Conservation (phyloP, 805 yeast species). For the Soucietia sequanensis region DNA sequence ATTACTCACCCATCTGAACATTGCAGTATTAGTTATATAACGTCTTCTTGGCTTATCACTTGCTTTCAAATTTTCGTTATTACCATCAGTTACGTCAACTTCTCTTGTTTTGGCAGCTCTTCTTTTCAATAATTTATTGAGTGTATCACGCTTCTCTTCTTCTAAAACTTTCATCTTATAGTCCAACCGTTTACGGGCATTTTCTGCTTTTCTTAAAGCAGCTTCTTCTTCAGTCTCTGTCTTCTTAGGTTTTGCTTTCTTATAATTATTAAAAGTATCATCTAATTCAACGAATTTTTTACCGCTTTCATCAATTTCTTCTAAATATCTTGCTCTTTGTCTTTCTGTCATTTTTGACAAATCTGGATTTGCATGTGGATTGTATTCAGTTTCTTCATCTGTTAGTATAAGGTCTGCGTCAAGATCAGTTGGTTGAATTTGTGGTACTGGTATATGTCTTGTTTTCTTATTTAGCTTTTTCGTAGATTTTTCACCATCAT, state of each 20-base stretch:
- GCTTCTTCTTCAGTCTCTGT: constrained; percentile 80
- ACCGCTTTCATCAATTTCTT: constrained; percentile 13
- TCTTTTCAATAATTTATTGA: constrained; percentile 80
- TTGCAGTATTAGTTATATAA: constrained; percentile 42
- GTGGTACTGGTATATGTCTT: constrained; percentile 10
- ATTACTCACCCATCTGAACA: constrained; percentile 40
- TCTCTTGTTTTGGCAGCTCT: constrained; percentile 73
- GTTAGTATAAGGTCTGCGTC: constrained; percentile 36
- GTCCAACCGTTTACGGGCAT: constrained; percentile 84
- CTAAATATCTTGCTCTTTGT: constrained; percentile 45
- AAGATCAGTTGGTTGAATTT: constrained; percentile 27
- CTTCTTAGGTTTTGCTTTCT: constrained; percentile 44
- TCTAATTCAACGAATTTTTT: constrained; percentile 29
- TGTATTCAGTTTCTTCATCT: constrained; percentile 45
- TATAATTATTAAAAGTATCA: constrained; percentile 15
- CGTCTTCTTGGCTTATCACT: constrained; percentile 42
- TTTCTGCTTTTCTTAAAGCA: constrained; percentile 78
- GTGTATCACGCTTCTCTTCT: constrained; percentile 89
- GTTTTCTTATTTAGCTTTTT: constrained; percentile 5
- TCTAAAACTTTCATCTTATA: constrained; percentile 78
- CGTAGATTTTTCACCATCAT: background rate
- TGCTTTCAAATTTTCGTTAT: constrained; percentile 14
- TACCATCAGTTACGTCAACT: constrained; percentile 27
- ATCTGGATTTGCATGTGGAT: constrained; percentile 42
- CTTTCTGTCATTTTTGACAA: constrained; percentile 53